Evolutionary conservation across 371 early-diverging fungal genomes (phyloP), one percentile per base, ranked within the genome.

Genomic region (Apophysomyces elegans): DNA sequence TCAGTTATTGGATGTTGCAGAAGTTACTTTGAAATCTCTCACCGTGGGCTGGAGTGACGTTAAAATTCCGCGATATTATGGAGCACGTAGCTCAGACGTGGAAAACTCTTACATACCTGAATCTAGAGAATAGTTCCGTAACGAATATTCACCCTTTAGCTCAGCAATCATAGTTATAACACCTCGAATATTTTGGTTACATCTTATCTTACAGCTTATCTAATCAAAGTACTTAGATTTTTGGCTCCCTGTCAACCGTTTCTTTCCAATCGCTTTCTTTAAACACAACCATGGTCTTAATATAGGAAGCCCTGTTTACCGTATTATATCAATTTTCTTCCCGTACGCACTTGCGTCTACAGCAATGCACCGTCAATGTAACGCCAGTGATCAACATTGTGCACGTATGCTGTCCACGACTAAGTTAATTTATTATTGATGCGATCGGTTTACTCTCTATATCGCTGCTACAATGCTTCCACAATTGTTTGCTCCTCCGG

Each of bases 31-130:
- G 4, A 35, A 61, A 12, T 54, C 26, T 32, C 32, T 78, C 11
- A 32, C 66, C 60, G 16, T 71, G 72, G 72, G 64, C 70, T 13
- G 72, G 73, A 3, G 63, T 70, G 1, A 68, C 69, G 4, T 37
- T 78, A 11, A 67, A 67, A 37, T 60, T 78, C 9, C 61, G 71
- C 16, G 75, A 70, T 21, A 35, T 78, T 8, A 56, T 78, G 4
- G 59, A 70, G 35, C 16, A 36, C 16, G 26, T 75, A 1, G 63
- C 78, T 9, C 57, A 65, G 11, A 41, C 59, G 14, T 75, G 75
- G 56, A 11, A 35, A 5, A 63, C 64, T 5, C 58, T 78, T 5
- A 67, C 60, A 16, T 58, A 65, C 4, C 66, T 78, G 4, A 39
- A 46, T 16, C 59, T 73, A 7, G 58, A 67, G 11, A 69, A 72